Base-by-base conservation (phyloP, 176 grass and related monocot species). In the Secale cereale region DNA sequence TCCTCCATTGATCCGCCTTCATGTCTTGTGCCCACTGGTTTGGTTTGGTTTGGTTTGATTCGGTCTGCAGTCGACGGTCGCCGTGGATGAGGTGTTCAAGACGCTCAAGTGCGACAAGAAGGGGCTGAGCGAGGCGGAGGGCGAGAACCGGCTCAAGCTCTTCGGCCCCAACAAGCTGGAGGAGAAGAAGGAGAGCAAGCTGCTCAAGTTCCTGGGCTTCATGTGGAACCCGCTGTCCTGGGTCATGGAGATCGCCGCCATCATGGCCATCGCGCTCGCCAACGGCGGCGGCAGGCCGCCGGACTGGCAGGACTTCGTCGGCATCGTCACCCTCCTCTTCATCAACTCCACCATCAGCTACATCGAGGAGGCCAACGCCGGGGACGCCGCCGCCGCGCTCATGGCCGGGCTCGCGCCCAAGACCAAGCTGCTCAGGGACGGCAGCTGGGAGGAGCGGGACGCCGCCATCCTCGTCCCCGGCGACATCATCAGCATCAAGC, bases 401-500 rank as follows among this genome's bases (percentile, higher is more conserved):
- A 97, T 97, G 92, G 95, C 92, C 23, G 90, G 95, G 1, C 80
- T 97, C 1, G 95, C 93, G 8, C 95, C 95, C 67, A 98, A 93
- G 91, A 90, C 95, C 5, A 98, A 98, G 94, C 79, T 98, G 17
- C 87, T 98, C 17, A 67, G 95, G 11, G 93, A 98, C 73, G 91
- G 91, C 28, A 69, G 59, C 56, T 98, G 95, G 95, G 78, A 88
- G 29, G 95, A 98, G 87, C 87, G 88, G 80, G 95, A 98, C 22
- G 95, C 95, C 20, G 57, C 95, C 1, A 98, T 98, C 66, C 82
- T 95, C 0, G 95, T 98, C 0, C 95, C 93, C 15, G 95, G 95
- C 0, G 95, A 98, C 72, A 98, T 98, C 85, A 95, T 98, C 89
- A 98, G 93, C 81, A 86, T 98, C 92, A 98, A 98, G 91, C 93